A percentile compares a stretch with the other conserved stretches of the same genome.
Conservation (phyloP, 2,329 filamentous ascomycete species). For the Cladosporium sp. region DNA sequence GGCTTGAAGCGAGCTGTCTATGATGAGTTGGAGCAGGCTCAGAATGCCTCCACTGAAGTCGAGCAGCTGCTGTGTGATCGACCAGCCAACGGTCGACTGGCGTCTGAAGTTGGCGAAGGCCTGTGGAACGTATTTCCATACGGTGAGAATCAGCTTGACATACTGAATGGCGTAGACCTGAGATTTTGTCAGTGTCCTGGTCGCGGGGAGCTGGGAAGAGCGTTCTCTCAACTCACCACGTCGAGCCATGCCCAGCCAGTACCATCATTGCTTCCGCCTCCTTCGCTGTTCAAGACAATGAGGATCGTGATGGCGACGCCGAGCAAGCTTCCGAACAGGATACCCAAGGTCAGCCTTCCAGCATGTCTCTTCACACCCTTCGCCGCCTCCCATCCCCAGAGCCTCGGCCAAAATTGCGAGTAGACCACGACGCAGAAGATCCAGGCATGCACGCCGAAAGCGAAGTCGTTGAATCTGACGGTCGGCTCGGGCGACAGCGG, state of each 20-base stretch:
- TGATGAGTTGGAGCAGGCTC: slow-evolving; percentile 71
- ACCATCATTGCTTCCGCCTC: slow-evolving; percentile 41
- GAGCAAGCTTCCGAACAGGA: slow-evolving; percentile 34
- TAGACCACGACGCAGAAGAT: slow-evolving; percentile 66
- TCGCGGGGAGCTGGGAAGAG: neutral
- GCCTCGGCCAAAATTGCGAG: slow-evolving; percentile 63
- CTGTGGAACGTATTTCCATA: slow-evolving; percentile 92
- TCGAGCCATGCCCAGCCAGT: slow-evolving; percentile 58
- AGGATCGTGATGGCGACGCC: slow-evolving; percentile 46
- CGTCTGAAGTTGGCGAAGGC: slow-evolving; percentile 76
- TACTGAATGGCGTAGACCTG: slow-evolving; percentile 68
- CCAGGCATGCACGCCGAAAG: slow-evolving; percentile 77
- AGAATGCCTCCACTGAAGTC: slow-evolving; percentile 77
- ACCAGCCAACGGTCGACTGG: slow-evolving; percentile 81
- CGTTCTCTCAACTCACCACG: slow-evolving; percentile 41
- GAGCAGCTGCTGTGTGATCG: slow-evolving; percentile 74
- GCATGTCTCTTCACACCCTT: slow-evolving; percentile 9
- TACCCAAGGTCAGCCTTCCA: slow-evolving; percentile 8
- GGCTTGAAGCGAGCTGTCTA: slow-evolving; percentile 76
- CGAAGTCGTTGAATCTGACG: slow-evolving; percentile 82
- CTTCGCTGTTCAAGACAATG: slow-evolving; percentile 38
- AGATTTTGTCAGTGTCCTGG: slow-evolving; percentile 1
- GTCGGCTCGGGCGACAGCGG: slow-evolving; percentile 68
- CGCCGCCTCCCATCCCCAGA: slow-evolving; percentile 65
- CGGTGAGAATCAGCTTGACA: slow-evolving; percentile 79